A percentile compares a stretch with the other conserved stretches of the same genome.
Evolutionary conservation across 768 basidiomycete genomes (phyloP).

Genomic region (Pleurotus cornucopiae): DNA sequence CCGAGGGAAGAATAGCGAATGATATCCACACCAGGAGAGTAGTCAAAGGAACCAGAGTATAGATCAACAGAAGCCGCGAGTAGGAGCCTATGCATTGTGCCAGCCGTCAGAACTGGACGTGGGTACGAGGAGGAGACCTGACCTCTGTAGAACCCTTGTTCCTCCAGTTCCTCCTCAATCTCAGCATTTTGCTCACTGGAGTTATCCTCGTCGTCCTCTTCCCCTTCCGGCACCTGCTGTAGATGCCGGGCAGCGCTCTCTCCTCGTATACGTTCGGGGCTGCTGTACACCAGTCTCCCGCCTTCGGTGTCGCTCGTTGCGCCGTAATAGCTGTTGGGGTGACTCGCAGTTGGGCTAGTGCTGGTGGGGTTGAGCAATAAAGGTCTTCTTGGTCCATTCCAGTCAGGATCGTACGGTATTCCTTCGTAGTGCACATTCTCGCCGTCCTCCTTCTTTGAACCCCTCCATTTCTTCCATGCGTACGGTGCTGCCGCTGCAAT

Average conservation of each 20-base stretch:
- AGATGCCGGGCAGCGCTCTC: slow-evolving; percentile 19
- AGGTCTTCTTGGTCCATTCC: neutral
- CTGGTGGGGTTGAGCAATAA: neutral
- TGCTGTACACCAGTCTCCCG: slow-evolving; percentile 7
- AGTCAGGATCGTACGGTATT: neutral
- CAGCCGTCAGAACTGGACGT: neutral
- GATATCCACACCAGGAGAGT: slow-evolving; percentile 44
- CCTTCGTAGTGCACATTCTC: neutral
- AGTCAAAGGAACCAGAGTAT: slow-evolving; percentile 56
- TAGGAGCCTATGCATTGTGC: slow-evolving; percentile 52
- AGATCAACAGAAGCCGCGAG: slow-evolving; percentile 45
- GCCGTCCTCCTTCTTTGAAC: neutral
- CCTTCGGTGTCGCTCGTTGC: slow-evolving; percentile 1
- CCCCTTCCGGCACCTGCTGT: slow-evolving; percentile 35
- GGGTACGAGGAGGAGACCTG: slow-evolving; percentile 11
- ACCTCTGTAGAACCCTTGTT: slow-evolving; percentile 49
- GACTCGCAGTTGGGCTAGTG: neutral
- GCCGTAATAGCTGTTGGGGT: neutral
- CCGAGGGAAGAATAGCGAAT: slow-evolving; percentile 44
- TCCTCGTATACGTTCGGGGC: slow-evolving; percentile 29
- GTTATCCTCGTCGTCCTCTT: slow-evolving; percentile 26
- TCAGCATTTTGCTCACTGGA: slow-evolving; percentile 31
- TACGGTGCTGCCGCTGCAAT: neutral
- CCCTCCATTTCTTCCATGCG: slow-evolving; percentile 4
- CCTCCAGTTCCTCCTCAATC: slow-evolving; percentile 39